Percentiles rank a stretch among this genome's conserved stretches.
Evolutionary conservation across 768 basidiomycete genomes (phyloP).

Genomic region (Mrakia frigida): DNA sequence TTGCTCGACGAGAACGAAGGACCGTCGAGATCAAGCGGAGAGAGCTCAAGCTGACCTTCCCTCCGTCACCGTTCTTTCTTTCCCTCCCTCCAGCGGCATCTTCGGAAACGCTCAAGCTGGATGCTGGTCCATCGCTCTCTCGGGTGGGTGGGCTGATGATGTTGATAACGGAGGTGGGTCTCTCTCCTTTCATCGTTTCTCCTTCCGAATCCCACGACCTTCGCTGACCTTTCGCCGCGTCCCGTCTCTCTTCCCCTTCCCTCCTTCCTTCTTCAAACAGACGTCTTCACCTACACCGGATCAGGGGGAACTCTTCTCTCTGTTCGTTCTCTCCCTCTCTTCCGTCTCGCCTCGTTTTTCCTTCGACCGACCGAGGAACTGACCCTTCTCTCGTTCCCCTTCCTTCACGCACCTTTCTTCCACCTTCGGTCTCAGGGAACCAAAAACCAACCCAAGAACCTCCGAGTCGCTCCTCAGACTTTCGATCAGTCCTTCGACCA

Average conservation of each 20-base stretch:
- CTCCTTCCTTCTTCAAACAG: no score
- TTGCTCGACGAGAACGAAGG: no score
- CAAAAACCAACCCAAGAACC: constrained; percentile 72
- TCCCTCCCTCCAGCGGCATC: constrained; percentile 60
- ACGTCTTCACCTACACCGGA: no score
- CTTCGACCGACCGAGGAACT: constrained; percentile 48
- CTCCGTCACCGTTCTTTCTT: no score
- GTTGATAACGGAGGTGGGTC: constrained; percentile 33
- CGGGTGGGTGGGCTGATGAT: constrained; percentile 55
- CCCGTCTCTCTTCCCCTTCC: no score
- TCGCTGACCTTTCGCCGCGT: no score
- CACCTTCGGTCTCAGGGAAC: no score
- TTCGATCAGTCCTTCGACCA: constrained; percentile 77
- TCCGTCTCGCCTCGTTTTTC: no score
- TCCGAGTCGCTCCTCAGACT: constrained; percentile 83
- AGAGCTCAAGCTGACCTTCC: background rate
- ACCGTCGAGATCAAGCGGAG: no score
- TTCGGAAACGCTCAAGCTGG: constrained; percentile 57
- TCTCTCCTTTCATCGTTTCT: constrained; percentile 35
- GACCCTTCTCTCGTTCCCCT: no score
- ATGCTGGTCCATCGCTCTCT: constrained; percentile 78
- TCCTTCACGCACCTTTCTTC: no score
- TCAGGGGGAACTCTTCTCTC: no score
- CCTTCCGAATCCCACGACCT: constrained; percentile 48
- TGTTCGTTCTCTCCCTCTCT: constrained; percentile 35